Conservation (phyloP, 169 alveolate species). For the Plasmodium adleri region DNA sequence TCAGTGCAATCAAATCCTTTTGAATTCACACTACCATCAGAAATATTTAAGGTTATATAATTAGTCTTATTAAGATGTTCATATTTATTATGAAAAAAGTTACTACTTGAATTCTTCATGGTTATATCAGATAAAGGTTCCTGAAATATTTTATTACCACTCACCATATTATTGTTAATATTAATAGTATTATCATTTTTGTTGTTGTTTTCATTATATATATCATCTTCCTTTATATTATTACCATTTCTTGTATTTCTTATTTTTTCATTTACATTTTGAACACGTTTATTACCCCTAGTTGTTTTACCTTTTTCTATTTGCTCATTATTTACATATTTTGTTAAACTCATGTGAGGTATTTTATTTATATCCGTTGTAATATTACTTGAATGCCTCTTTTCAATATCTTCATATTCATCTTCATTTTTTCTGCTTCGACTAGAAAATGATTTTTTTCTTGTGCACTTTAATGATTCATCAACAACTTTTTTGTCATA, state of each 20-base stretch:
- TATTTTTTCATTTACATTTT: not conserved
- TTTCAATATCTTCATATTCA: not conserved
- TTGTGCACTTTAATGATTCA: constrained; percentile 16
- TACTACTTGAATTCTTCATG: constrained; percentile 1
- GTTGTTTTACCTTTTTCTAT: not conserved
- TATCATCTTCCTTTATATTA: not conserved
- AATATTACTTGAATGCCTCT: not conserved
- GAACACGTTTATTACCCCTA: no score
- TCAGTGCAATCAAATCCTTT: constrained; percentile 24
- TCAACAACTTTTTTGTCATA: not conserved
- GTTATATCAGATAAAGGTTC: constrained; percentile 11
- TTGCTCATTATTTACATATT: not conserved
- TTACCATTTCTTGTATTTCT: not conserved
- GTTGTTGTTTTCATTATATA: not conserved
- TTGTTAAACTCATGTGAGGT: constrained; percentile 1
- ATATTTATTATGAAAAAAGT: not conserved
- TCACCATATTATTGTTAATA: not conserved
- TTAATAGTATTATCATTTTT: not conserved
- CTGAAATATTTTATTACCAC: not conserved
- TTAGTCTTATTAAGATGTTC: constrained; percentile 4
- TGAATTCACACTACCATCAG: constrained; percentile 26
- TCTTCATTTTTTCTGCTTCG: constrained; percentile 22
- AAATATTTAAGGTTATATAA: constrained; percentile 21
- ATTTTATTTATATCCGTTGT: not conserved
- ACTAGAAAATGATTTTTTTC: constrained; percentile 31